Conservation (phyloP, 2,329 filamentous ascomycete genomes). For the Neophaeococcomyces aloes region DNA sequence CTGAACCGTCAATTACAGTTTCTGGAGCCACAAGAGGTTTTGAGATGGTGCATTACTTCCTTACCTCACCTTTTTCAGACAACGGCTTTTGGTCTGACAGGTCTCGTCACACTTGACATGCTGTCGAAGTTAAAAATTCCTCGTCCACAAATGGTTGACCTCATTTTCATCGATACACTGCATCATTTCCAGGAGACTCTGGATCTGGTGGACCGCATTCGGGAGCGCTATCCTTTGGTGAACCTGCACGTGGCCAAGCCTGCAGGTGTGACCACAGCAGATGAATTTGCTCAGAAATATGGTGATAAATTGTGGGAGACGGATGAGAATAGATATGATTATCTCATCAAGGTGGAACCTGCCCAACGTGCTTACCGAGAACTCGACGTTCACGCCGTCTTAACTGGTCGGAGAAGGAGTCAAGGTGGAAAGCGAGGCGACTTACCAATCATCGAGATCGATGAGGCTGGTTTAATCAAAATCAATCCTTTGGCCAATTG, state of each 20-base stretch:
- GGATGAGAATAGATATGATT: conserved; percentile 87
- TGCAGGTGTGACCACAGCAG: conserved; percentile 57
- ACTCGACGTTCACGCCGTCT: conserved; percentile 75
- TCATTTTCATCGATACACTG: conserved; percentile 70
- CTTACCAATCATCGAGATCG: conserved; percentile 83
- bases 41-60: conserved; percentile 83
- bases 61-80: conserved; percentile 84
- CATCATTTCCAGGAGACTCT: conserved; percentile 74
- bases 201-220: conserved; percentile 62
- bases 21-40: conserved; percentile 79
- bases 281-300: conserved; percentile 72
- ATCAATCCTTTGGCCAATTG: conserved; percentile 95
- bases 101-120: conserved; percentile 71
- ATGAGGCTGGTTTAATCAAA: conserved; percentile 86
- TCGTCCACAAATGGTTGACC: conserved; percentile 39
- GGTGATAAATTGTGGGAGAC: conserved; percentile 75
- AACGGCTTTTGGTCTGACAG: conserved; percentile 71
- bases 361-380: conserved; percentile 83
- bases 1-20: conserved; percentile 81
- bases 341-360: conserved; percentile 93
- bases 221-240: conserved; percentile 63
- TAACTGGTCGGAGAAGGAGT: conserved; percentile 82
- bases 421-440: conserved; percentile 88
- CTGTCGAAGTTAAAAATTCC: conserved; percentile 41
- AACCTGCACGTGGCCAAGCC: conserved; percentile 87